A percentile compares a stretch with the other conserved stretches of the same genome.
phyloP scores from a whole-genome alignment of 768 basidiomycete species.

The Boletales sp. region DNA sequence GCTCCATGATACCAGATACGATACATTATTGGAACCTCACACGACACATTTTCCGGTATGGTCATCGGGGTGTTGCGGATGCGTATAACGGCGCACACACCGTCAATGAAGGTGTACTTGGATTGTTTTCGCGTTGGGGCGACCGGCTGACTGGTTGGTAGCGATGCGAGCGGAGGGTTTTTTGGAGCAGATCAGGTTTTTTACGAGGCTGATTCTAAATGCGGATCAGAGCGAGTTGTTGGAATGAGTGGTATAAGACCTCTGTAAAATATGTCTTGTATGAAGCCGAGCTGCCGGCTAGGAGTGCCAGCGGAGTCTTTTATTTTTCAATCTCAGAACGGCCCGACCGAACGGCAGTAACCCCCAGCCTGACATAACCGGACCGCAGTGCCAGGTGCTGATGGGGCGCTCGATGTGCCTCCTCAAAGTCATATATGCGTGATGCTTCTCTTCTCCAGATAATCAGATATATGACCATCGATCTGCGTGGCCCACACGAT shows the following conservation, averaged over 20 bases:
- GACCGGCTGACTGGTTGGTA: slow-evolving; percentile 1
- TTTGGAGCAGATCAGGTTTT: slow-evolving; percentile 31
- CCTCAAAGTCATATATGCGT: neutral
- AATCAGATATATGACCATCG: slow-evolving; percentile 11
- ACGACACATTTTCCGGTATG: slow-evolving; percentile 45
- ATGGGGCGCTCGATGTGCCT: slow-evolving; percentile 25
- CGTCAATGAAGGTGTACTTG: slow-evolving; percentile 23
- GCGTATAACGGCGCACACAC: slow-evolving; percentile 37
- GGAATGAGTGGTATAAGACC: neutral
- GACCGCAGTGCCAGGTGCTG: neutral
- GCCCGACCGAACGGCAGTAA: too few relatives aligned
- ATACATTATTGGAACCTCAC: slow-evolving; percentile 44
- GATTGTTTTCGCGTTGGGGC: neutral
- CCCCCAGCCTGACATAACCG: slow-evolving; percentile 9
- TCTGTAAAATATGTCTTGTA: too few relatives aligned
- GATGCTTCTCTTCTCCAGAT: slow-evolving; percentile 5
- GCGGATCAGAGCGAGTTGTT: slow-evolving; percentile 26
- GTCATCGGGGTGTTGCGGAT: slow-evolving; percentile 25
- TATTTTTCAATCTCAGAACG: too few relatives aligned
- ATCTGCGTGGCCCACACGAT: slow-evolving; percentile 13
- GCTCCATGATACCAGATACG: slow-evolving; percentile 34
- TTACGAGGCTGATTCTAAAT: slow-evolving; percentile 31
- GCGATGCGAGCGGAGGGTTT: slow-evolving; percentile 28
- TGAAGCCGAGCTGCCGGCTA: too few relatives aligned
- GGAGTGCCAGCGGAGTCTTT: too few relatives aligned